Evolutionary conservation across 73 alveolate species (phyloP).

Genomic region (Tetrahymena borealis): DNA sequence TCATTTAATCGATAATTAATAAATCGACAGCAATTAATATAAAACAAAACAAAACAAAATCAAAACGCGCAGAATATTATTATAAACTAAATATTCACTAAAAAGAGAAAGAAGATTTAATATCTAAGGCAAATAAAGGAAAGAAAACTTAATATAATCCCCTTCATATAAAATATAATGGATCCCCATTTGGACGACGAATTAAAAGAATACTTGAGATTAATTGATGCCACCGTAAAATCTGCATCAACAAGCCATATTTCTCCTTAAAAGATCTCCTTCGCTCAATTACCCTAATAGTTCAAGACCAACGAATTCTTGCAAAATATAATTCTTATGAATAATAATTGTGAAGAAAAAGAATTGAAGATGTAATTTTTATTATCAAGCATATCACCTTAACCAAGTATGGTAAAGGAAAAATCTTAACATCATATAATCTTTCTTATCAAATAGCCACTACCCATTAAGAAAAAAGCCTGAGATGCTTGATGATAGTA

Average conservation of each 20-base stretch:
- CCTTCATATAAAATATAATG: background rate
- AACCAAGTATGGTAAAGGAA: background rate
- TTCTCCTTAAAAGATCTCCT: background rate
- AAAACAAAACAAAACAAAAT: background rate
- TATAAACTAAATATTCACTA: background rate
- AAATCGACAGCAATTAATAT: background rate
- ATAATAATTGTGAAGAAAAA: background rate
- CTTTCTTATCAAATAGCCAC: background rate
- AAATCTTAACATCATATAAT: background rate
- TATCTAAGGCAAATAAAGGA: background rate
- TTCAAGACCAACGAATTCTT: background rate
- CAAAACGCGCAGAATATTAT: slow-evolving; percentile 2
- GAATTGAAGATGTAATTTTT: background rate
- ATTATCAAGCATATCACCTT: background rate
- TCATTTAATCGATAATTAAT: background rate
- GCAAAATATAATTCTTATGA: background rate
- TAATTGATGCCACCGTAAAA: background rate
- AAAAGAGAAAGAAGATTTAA: background rate
- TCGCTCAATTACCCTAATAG: background rate
- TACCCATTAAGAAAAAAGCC: background rate
- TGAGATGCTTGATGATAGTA: background rate
- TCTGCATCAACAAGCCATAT: background rate
- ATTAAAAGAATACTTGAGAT: background rate
- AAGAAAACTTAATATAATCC: background rate
- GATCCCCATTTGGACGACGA: background rate